Conservation (phyloP, 2,329 filamentous ascomycete genomes). For the Metarhizium rileyi region DNA sequence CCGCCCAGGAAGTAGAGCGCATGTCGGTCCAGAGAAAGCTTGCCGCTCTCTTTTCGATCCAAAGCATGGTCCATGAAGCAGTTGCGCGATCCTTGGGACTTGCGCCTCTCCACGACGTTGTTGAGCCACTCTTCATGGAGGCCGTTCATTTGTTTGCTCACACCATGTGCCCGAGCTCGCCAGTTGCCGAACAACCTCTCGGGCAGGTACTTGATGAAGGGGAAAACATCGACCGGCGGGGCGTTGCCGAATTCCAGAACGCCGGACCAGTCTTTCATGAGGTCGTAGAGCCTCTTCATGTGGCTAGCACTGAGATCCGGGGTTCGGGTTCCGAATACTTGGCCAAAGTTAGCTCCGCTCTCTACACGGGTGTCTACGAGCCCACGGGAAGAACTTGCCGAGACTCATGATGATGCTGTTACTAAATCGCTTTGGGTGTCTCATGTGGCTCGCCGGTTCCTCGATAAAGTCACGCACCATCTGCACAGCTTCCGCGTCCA, state of each 20-base stretch:
- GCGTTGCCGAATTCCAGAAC: constrained; percentile 37
- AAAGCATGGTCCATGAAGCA: constrained; percentile 31
- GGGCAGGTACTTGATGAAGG: constrained; percentile 32
- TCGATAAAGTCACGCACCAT: constrained; percentile 34
- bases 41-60: constrained; percentile 21
- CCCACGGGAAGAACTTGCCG: constrained; percentile 4
- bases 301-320: constrained; percentile 20
- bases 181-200: constrained; percentile 30
- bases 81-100: constrained; percentile 12
- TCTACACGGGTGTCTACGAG: neutral
- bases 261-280: constrained; percentile 33
- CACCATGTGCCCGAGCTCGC: constrained; percentile 22
- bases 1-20: constrained; percentile 27
- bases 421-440: constrained; percentile 35
- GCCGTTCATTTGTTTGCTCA: constrained; percentile 29
- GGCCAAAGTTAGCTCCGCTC: neutral
- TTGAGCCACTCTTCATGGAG: constrained; percentile 28
- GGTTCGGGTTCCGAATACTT: constrained; percentile 26
- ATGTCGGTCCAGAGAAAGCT: constrained; percentile 19
- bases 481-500: constrained; percentile 38
- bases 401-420: constrained; percentile 38
- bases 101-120: constrained; percentile 23
- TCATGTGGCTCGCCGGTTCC: constrained; percentile 32
- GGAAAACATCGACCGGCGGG: constrained; percentile 38
- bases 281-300: constrained; percentile 27